phyloP scores from a whole-genome alignment of 2,329 filamentous ascomycete genomes.

The Fusarium paranaense region DNA sequence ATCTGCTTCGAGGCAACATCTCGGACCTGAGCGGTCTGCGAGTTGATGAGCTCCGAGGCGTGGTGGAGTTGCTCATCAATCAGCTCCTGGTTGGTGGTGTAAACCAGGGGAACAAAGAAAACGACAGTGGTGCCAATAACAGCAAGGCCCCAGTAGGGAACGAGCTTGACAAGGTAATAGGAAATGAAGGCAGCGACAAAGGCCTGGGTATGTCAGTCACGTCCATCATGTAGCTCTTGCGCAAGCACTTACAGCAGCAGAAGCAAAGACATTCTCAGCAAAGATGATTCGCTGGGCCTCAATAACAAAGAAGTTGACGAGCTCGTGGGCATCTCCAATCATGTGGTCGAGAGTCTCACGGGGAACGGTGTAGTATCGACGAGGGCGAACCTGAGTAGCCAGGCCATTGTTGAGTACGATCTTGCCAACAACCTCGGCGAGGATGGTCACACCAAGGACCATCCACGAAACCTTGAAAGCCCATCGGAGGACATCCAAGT shows the following conservation, averaged over 20 bases:
- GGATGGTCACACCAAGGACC: conserved; percentile 68
- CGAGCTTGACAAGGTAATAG: conserved; percentile 76
- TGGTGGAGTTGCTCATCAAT: conserved; percentile 73
- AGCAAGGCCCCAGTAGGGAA: conserved; percentile 76
- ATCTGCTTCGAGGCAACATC: conserved; percentile 73
- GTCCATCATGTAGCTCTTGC: conserved; percentile 20
- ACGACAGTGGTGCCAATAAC: conserved; percentile 68
- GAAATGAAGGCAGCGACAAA: conserved; percentile 71
- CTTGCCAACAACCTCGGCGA: conserved; percentile 72
- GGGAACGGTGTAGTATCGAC: conserved; percentile 75
- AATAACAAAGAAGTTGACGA: conserved; percentile 79
- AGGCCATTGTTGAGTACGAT: conserved; percentile 70
- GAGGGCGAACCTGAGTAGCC: conserved; percentile 73
- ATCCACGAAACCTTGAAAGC: conserved; percentile 74
- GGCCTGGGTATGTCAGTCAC: conserved; percentile 57
- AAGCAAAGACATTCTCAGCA: conserved; percentile 73
- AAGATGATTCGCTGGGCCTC: conserved; percentile 77
- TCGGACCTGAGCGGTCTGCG: conserved; percentile 73
- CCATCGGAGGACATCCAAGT: conserved; percentile 75
- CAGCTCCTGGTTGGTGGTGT: conserved; percentile 75
- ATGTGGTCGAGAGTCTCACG: conserved; percentile 70
- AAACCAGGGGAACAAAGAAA: conserved; percentile 73
- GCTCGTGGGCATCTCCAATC: conserved; percentile 74
- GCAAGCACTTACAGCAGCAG: conserved; percentile 64
- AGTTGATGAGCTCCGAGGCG: conserved; percentile 67